Conservation (phyloP, 2,329 filamentous ascomycete genomes). For the Claviceps fusiformis region DNA sequence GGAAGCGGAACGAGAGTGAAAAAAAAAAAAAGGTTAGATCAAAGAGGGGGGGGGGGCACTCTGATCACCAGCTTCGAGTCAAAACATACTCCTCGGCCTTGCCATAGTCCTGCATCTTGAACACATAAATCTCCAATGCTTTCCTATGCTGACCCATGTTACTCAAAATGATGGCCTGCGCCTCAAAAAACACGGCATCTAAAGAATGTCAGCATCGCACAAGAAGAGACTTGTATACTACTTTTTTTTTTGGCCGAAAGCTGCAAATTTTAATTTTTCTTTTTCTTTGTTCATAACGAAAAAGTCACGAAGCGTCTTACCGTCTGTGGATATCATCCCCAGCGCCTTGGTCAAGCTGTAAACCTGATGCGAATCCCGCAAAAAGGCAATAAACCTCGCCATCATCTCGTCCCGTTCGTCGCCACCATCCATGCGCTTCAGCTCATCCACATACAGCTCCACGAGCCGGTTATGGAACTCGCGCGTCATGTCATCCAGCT, state of each 20-base stretch:
- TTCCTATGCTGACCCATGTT: constrained; percentile 95
- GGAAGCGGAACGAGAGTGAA: no score
- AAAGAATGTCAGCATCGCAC: constrained; percentile 4
- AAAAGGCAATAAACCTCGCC: constrained; percentile 56
- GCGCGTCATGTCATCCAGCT: constrained; percentile 70
- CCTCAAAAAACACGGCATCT: constrained; percentile 81
- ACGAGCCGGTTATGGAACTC: constrained; percentile 80
- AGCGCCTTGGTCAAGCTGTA: constrained; percentile 75
- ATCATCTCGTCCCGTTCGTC: constrained; percentile 44
- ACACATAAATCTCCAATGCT: constrained; percentile 94
- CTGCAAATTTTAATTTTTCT: neutral
- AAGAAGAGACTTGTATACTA: neutral
- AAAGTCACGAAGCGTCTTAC: constrained; percentile 29
- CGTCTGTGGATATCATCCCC: constrained; percentile 62
- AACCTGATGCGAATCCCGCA: constrained; percentile 56
- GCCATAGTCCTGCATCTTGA: constrained; percentile 71
- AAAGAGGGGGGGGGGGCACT: neutral
- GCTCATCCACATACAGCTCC: constrained; percentile 51
- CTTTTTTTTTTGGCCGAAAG: constrained; percentile 3
- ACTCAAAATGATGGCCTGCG: constrained; percentile 77
- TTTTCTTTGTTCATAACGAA: no score
- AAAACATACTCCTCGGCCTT: constrained; percentile 80
- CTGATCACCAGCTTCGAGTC: neutral
- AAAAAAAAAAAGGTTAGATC: neutral
- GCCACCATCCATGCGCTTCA: constrained; percentile 28